phyloP scores from a whole-genome alignment of 805 yeast genomes.

The Saccharomycopsis sp. region DNA sequence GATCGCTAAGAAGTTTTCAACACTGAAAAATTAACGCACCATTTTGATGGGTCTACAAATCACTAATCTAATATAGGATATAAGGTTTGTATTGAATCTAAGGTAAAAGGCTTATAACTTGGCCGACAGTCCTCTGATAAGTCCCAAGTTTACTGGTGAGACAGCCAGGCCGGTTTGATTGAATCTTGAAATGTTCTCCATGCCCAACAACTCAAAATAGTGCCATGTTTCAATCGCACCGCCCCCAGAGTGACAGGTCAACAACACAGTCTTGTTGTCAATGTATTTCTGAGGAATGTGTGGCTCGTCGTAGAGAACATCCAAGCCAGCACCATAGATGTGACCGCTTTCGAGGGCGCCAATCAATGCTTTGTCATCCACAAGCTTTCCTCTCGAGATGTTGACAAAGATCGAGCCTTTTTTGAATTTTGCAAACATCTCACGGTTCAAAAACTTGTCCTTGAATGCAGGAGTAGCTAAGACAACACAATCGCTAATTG shows the following conservation, averaged over 20 bases:
- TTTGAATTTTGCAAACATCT: conserved; percentile 35
- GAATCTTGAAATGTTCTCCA: conserved; percentile 15
- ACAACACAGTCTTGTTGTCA: conserved; percentile 36
- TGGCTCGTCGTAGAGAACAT: conserved; percentile 74
- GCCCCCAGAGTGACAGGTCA: conserved; percentile 19
- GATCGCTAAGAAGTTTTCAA: too few species aligned
- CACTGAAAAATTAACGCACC: neutral
- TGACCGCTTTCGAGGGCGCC: conserved; percentile 56
- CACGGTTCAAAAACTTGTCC: conserved; percentile 41
- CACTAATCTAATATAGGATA: neutral
- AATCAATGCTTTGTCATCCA: conserved; percentile 56
- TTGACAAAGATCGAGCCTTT: conserved; percentile 32
- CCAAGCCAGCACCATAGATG: conserved; percentile 62
- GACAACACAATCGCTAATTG: conserved; percentile 27
- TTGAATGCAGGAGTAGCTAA: conserved; percentile 21
- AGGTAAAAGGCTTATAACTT: neutral
- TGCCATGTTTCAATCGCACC: conserved; percentile 17
- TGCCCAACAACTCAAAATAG: conserved; percentile 15
- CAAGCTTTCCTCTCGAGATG: conserved; percentile 87
- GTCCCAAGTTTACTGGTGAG: conserved; percentile 15
- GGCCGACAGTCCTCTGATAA: neutral
- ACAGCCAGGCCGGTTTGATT: conserved; percentile 6
- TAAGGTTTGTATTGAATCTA: neutral
- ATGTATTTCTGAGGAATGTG: conserved; percentile 47
- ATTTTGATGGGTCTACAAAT: neutral